A percentile compares a stretch with the other conserved stretches of the same genome.
Conservation (phyloP, 192 early-diverging fungal genomes). For the Podochytrium sp. region DNA sequence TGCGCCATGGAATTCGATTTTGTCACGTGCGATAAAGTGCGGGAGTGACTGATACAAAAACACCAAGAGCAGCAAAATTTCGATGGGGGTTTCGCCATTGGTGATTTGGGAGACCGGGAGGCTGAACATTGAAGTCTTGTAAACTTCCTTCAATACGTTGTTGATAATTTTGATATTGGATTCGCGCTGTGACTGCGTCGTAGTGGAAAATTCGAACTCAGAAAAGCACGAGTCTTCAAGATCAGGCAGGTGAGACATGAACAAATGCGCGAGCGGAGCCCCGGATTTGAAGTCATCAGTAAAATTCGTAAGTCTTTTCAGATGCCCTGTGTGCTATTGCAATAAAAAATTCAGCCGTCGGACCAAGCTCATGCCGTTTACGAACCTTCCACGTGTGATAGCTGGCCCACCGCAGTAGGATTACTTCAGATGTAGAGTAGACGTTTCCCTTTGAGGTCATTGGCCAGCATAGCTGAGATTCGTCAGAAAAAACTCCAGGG, state of each 20-base stretch:
- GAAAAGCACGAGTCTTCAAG: conserved; percentile 32
- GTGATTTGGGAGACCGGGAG: conserved; percentile 23
- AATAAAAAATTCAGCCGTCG: not conserved
- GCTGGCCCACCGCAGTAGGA: conserved; percentile 49
- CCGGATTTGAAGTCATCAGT: conserved; percentile 39
- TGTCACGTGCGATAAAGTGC: conserved; percentile 42
- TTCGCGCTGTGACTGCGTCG: conserved; percentile 17
- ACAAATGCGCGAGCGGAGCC: conserved; percentile 37
- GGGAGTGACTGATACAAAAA: conserved; percentile 58
- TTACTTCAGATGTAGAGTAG: conserved; percentile 37
- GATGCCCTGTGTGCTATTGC: conserved; percentile 30
- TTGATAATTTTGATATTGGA: conserved; percentile 32
- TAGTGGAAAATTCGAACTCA: conserved; percentile 17
- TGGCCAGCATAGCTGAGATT: conserved; percentile 44
- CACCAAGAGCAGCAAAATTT: conserved; percentile 43
- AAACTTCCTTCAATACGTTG: conserved; percentile 44
- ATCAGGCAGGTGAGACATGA: conserved; percentile 41
- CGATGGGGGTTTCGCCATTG: conserved; percentile 18
- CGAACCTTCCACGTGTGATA: conserved; percentile 54
- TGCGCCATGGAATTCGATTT: conserved; percentile 45
- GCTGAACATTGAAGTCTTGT: conserved; percentile 8
- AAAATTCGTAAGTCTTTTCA: conserved; percentile 40
- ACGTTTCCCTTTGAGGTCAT: conserved; percentile 25
- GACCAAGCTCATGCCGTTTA: conserved; percentile 12
- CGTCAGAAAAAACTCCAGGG: conserved; percentile 41